Evolutionary conservation across 2,329 filamentous ascomycete genomes (phyloP).

Genomic region (Pyricularia grisea): DNA sequence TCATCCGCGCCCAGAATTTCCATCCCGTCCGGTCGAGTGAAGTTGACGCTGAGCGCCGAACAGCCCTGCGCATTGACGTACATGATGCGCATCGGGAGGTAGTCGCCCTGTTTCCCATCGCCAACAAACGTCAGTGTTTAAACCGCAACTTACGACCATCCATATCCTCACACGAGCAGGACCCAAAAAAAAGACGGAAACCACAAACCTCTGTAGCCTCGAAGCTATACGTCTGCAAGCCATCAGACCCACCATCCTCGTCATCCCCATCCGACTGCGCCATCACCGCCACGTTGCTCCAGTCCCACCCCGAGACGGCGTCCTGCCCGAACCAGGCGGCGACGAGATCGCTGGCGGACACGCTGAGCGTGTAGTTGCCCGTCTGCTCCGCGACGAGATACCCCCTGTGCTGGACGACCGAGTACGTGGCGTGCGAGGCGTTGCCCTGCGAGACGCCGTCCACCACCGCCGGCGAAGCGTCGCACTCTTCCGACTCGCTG

Average conservation of each 20-base stretch:
- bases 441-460: neutral
- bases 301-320: neutral
- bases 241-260: too few species aligned
- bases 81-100: neutral
- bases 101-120: neutral
- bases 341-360: neutral
- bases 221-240: too few species aligned
- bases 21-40: too few species aligned
- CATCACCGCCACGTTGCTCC: neutral
- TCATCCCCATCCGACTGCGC: neutral
- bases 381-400: neutral
- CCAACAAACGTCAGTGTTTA: too few species aligned
- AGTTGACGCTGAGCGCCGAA: neutral
- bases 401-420: neutral
- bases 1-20: too few species aligned
- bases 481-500: neutral
- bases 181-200: too few species aligned
- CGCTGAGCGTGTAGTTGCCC: neutral
- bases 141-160: too few species aligned
- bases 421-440: neutral
- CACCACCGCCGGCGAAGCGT: neutral
- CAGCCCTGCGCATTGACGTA: conserved; percentile 4
- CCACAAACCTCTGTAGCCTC: too few species aligned
- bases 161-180: too few species aligned
- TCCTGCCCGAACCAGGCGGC: neutral